Evolutionary conservation across 495 filamentous ascomycete species (phyloP).

Genomic region (Neurospora terricola): DNA sequence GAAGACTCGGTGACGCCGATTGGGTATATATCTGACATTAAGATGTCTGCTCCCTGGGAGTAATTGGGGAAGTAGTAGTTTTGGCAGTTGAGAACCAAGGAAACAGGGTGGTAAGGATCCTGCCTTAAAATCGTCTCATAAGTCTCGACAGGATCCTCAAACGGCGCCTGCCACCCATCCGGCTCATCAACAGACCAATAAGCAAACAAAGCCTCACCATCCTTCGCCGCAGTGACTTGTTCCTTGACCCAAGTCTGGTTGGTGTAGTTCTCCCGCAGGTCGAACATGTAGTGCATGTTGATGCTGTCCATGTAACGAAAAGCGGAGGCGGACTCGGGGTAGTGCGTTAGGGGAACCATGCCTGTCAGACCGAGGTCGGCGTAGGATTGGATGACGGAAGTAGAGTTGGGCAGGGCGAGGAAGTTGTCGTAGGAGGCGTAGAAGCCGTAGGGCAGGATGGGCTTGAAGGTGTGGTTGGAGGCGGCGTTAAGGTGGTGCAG

Average conservation of each 20-base stretch:
- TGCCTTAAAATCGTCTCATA: slow-evolving; percentile 34
- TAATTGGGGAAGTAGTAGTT: slow-evolving; percentile 61
- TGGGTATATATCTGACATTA: slow-evolving; percentile 59
- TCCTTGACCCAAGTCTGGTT: slow-evolving; percentile 42
- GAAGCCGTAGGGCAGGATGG: slow-evolving; percentile 54
- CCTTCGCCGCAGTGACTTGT: slow-evolving; percentile 41
- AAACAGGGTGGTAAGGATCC: slow-evolving; percentile 50
- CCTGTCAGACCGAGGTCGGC: slow-evolving; percentile 39
- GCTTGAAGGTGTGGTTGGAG: slow-evolving; percentile 26
- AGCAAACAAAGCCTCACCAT: slow-evolving; percentile 45
- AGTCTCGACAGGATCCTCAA: slow-evolving; percentile 31
- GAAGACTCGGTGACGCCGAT: slow-evolving; percentile 32
- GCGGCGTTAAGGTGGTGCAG: slow-evolving; percentile 30
- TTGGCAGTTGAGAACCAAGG: slow-evolving; percentile 57
- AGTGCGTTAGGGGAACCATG: slow-evolving; percentile 31
- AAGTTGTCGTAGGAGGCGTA: slow-evolving; percentile 53
- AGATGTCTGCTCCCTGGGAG: slow-evolving; percentile 49
- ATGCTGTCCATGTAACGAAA: slow-evolving; percentile 46
- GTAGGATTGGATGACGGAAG: slow-evolving; percentile 35
- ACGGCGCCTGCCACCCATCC: slow-evolving; percentile 53
- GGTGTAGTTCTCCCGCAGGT: slow-evolving; percentile 51
- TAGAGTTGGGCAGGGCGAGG: slow-evolving; percentile 29
- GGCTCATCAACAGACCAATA: slow-evolving; percentile 66
- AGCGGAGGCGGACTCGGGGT: slow-evolving; percentile 32
- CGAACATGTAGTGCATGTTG: slow-evolving; percentile 55